Evolutionary conservation across 768 basidiomycete species (phyloP).

Genomic region (Podaxis pistillaris): DNA sequence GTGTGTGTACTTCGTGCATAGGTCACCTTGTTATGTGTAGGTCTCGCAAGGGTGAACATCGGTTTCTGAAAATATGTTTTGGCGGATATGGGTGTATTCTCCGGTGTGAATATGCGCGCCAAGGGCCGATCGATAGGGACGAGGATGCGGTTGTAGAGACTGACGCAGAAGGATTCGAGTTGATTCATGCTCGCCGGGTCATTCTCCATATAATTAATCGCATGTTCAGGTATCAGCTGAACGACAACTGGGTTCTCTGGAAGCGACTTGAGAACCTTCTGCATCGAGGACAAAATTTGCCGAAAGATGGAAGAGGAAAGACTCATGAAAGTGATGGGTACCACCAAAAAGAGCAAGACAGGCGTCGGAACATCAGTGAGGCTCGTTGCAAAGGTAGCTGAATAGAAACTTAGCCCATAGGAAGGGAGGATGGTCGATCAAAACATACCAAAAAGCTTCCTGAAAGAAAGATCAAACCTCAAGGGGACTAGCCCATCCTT

Average conservation of each 20-base stretch:
- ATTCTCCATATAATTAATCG: conserved; percentile 47
- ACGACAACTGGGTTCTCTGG: conserved; percentile 56
- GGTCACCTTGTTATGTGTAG: conserved; percentile 35
- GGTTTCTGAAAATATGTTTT: conserved; percentile 52
- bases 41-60: conserved; percentile 60
- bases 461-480: conserved; percentile 63
- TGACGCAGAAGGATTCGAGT: conserved; percentile 52
- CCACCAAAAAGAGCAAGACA: conserved; percentile 67
- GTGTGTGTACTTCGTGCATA: conserved; percentile 35
- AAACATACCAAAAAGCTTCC: conserved; percentile 59
- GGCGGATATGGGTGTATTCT: conserved; percentile 23
- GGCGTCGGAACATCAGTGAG: conserved; percentile 37
- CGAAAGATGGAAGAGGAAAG: conserved; percentile 67
- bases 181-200: conserved; percentile 39
- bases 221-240: conserved; percentile 72
- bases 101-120: conserved; percentile 45
- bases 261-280: conserved; percentile 50
- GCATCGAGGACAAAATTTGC: conserved; percentile 62
- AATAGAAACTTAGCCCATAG: conserved; percentile 9
- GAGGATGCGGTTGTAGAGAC: conserved; percentile 72
- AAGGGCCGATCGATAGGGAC: conserved; percentile 59
- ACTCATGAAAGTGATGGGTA: conserved; percentile 59
- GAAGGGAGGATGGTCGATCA: not conserved
- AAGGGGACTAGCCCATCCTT: conserved; percentile 61
- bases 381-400: conserved; percentile 50